Conservation (phyloP, 495 filamentous ascomycete species). For the Lophium mytilinum region DNA sequence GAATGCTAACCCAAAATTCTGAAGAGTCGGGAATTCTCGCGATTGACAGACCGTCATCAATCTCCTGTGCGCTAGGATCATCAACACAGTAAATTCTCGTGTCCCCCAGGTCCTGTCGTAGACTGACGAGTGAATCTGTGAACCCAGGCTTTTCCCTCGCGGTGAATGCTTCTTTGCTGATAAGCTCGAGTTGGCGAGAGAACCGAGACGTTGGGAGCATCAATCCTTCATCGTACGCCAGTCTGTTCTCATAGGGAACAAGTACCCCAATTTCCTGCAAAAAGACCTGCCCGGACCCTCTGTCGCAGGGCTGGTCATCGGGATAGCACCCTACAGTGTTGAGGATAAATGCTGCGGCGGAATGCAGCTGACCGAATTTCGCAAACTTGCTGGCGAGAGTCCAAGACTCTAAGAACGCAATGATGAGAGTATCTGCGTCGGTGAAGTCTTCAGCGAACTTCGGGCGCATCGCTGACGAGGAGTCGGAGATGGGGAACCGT, state of each 20-base stretch:
- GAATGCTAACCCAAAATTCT: slow-evolving; percentile 74
- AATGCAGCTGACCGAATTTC: slow-evolving; percentile 41
- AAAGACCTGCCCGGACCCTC: slow-evolving; percentile 53
- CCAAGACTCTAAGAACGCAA: slow-evolving; percentile 67
- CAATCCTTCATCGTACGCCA: slow-evolving; percentile 54
- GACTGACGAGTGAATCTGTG: slow-evolving; percentile 46
- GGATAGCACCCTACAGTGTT: slow-evolving; percentile 61
- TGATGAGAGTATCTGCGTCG: slow-evolving; percentile 46
- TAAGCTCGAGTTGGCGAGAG: slow-evolving; percentile 27
- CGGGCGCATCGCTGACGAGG: slow-evolving; percentile 1
- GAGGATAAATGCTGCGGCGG: slow-evolving; percentile 62
- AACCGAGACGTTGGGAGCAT: slow-evolving; percentile 44
- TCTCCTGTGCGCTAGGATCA: slow-evolving; percentile 57
- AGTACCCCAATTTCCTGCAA: slow-evolving; percentile 82
- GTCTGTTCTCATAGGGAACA: slow-evolving; percentile 68
- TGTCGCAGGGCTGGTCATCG: slow-evolving; percentile 28
- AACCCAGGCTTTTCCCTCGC: slow-evolving; percentile 16
- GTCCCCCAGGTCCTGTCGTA: slow-evolving; percentile 64
- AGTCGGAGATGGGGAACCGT: slow-evolving; percentile 33
- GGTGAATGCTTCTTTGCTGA: slow-evolving; percentile 18
- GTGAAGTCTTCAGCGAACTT: slow-evolving; percentile 28
- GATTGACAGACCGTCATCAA: slow-evolving; percentile 84
- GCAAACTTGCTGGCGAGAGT: slow-evolving; percentile 47
- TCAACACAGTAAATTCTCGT: slow-evolving; percentile 81
- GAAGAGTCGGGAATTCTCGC: slow-evolving; percentile 46